Percentiles rank a stretch among this genome's conserved stretches.
phyloP scores from a whole-genome alignment of 306 rosid genomes.

The Prunus campanulata region DNA sequence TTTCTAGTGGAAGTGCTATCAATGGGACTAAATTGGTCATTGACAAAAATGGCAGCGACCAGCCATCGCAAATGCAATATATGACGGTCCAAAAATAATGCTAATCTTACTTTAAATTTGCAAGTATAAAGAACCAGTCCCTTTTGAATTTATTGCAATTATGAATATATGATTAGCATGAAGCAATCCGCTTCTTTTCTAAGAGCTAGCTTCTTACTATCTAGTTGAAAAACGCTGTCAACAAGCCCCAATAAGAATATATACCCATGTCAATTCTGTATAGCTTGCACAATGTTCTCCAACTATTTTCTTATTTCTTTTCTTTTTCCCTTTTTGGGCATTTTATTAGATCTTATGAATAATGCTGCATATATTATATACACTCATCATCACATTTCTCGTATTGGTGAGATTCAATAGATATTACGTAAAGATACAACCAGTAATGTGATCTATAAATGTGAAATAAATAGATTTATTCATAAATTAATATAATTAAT shows the following conservation, averaged over 20 bases:
- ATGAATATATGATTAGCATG: not conserved
- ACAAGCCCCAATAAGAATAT: not conserved
- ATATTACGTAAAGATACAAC: too few relatives aligned
- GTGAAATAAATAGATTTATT: too few relatives aligned
- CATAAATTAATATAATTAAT: too few relatives aligned
- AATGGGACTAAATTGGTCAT: not conserved
- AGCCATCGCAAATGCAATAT: not conserved
- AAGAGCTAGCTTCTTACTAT: too few relatives aligned
- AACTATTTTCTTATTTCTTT: not conserved
- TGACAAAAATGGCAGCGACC: not conserved
- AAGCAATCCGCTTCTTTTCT: too few relatives aligned
- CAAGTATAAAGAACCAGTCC: too few relatives aligned
- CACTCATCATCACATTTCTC: not conserved
- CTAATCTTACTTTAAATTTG: not conserved
- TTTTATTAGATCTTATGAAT: not conserved
- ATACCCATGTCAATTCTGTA: not conserved
- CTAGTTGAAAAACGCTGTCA: not conserved
- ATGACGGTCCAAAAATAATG: conserved; percentile 9
- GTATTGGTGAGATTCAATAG: not conserved
- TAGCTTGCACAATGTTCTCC: not conserved
- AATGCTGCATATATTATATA: too few relatives aligned
- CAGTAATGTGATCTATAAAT: too few relatives aligned
- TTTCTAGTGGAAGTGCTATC: not conserved
- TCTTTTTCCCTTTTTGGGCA: not conserved
- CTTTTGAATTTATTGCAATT: not conserved